Base-by-base conservation (phyloP, 2,329 filamentous ascomycete genomes). In the Onygenales sp. region DNA sequence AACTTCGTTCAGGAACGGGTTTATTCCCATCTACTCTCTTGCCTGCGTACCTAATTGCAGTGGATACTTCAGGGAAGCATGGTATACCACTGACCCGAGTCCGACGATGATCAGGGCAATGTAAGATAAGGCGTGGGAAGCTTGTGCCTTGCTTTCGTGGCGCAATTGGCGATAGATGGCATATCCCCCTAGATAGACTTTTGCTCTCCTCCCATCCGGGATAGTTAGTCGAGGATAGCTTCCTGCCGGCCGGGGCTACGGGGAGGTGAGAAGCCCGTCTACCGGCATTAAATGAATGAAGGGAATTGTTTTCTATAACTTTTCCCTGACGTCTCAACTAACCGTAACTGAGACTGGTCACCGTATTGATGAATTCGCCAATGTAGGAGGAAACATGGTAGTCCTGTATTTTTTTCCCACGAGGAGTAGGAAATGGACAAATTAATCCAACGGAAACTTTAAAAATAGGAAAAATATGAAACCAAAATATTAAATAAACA, bases 341-440 rank as follows among this genome's bases (percentile, higher is more conserved):
- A 55, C 53, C 51, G 46, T 63, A 64, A 49, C 57, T 58, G 4
- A 63, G 53, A 42, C 62, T 63, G 3, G 58, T 60, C 50, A 62
- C 56, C 27, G 57, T 61, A 54, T 62, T 63, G 52, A 64, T 57
- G 42, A 63, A 60, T 42, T 62, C 61, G 34, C 55, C 60, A 9
- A 62, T 48, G 39, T 57, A 63, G 10, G 54, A 53, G 8, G 59
- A 59, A 48, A 63, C 39, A 33, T 58, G 54, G 52, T 63, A 62
- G 56, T 63, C 59, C 57, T 63, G 56, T 51, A 58, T 4, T 27
- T 27, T 27, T 27, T 27, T 27, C 21, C 21, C 21, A 27, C 21
- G 4, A 27, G 21, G 21, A 1, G 17, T 17, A 2, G 21, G 21
- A 27, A 27, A 27, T 4, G 21, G 21, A 27, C 3, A 27, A 27